Base-by-base conservation (phyloP, 2,329 filamentous ascomycete species). In the Fusarium sp. region DNA sequence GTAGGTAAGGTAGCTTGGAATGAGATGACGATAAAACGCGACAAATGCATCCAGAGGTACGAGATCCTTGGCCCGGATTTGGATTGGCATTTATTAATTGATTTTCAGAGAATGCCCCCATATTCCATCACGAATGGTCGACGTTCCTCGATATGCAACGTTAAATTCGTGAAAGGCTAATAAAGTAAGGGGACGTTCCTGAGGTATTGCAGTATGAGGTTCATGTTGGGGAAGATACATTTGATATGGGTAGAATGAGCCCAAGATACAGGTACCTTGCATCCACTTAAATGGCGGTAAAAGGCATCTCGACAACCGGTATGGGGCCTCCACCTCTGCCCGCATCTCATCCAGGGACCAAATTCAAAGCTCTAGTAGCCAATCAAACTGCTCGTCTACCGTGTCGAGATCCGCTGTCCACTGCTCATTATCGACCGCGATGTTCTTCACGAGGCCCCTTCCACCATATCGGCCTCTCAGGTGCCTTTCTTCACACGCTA, bases 271-370 rank as follows among this genome's bases (percentile, higher is more conserved):
- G 55, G 71, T 74, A 74, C 63, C 55, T 45, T 39, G 24, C 33
- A 55, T 57, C 33, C 36, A 68, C 64, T 55, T 68, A 70, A 74
- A 74, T 69, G 64, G 71, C 71, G 71, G 63, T 74, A 74, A 72
- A 71, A 69, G 71, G 49, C 52, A 67, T 63, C 42, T 54, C 36
- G 24, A 35, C 47, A 22, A 54, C 33, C 38, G 49, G 62, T 59
- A 71, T 74, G 62, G 70, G 49, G 49, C 56, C 39, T 72, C 56
- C 47, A 72, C 55, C 44, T 73, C 56, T 66, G 57, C 52, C 44
- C 39, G 70, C 68, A 65, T 41, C 28, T 39, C 66, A 62, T 74
- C 60, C 70, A 73, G 71, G 71, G 71, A 73, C 71, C 66, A 73
- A 74, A 68, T 63, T 64, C 62, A 36, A 45, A 39, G 35, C 52